Base-by-base conservation (phyloP, 495 filamentous ascomycete genomes). In the Talaromyces stipitatus region DNA sequence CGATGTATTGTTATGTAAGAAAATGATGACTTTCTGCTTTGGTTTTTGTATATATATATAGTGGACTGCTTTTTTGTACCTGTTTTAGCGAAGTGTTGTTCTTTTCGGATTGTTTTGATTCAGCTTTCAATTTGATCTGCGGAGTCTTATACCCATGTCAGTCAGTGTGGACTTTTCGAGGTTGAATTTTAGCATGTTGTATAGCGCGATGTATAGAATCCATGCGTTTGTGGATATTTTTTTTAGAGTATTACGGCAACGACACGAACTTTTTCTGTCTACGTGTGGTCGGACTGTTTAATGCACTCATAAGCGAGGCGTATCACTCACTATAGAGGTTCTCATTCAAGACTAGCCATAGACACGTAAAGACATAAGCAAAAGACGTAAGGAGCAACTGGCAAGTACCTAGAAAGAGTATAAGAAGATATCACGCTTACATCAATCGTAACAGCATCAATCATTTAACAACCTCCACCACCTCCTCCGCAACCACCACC, bases 401-500 rank as follows among this genome's bases (percentile, higher is more conserved):
- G 36, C n/a, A 18, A 41, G 36, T 41, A 33, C 10, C 4, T 33
- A 41, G 36, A 41, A 41, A 41, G 3, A 16, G n/a, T 41, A 41
- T 41, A 38, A 16, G 8, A 18, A 41, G 18, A n/a, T n/a, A n/a
- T n/a, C n/a, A n/a, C n/a, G n/a, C n/a, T n/a, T 41, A 16, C 36
- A 41, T 41, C 36, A 41, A 4, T 41, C 36, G 18, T 41, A 41
- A 38, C 2, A 30, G 20, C 12, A 29, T 28, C 33, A 38, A n/a
- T 29, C 50, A n/a, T 10, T 29, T 29, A 48, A 16, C 54, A 38
- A 43, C 54, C 33, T 45, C 53, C 53, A 16, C 54, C 54, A 28
- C 54, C 54, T 27, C 54, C 54, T 26, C 54, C 54, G 33, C 54
- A 55, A 29, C 54, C 54, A 16, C 54, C 54, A 18, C 54, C 54